phyloP scores from a whole-genome alignment of 495 filamentous ascomycete species.

The Penicillium coprophilum region DNA sequence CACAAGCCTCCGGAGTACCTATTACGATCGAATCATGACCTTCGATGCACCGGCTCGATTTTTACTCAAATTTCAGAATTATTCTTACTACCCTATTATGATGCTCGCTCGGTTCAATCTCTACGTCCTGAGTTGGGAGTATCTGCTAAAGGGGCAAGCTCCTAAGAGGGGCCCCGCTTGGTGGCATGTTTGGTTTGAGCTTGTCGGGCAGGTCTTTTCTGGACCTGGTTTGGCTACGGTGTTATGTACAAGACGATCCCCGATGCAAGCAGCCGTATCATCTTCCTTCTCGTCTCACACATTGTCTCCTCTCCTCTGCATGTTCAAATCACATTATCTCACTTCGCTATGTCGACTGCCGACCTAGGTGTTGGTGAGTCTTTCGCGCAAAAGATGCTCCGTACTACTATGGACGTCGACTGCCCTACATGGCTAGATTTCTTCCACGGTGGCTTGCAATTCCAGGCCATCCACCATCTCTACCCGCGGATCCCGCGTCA shows the following conservation, averaged over 20 bases:
- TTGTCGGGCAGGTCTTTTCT: slow-evolving; percentile 84
- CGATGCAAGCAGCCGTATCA: slow-evolving; percentile 63
- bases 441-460: slow-evolving; percentile 93
- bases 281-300: slow-evolving; percentile 84
- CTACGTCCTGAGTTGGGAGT: slow-evolving; percentile 80
- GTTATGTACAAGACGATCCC: slow-evolving; percentile 77
- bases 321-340: slow-evolving; percentile 92
- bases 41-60: slow-evolving; percentile 76
- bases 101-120: slow-evolving; percentile 90
- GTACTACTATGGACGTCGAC: slow-evolving; percentile 98
- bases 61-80: slow-evolving; percentile 72
- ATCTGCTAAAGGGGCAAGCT: slow-evolving; percentile 71
- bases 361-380: slow-evolving; percentile 85
- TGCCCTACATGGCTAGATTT: slow-evolving; percentile 96
- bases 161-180: slow-evolving; percentile 80
- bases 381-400: slow-evolving; percentile 94
- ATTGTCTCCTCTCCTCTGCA: slow-evolving; percentile 84
- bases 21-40: slow-evolving; percentile 83
- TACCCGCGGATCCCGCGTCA: slow-evolving; percentile 94
- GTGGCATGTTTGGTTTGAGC: slow-evolving; percentile 88
- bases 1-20: slow-evolving; percentile 72
- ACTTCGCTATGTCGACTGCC: slow-evolving; percentile 95
- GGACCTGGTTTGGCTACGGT: slow-evolving; percentile 90
- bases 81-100: slow-evolving; percentile 84
- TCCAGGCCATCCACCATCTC: slow-evolving; percentile 94